Conservation (phyloP, 805 yeast species). For the Wickerhamomyces bovis region DNA sequence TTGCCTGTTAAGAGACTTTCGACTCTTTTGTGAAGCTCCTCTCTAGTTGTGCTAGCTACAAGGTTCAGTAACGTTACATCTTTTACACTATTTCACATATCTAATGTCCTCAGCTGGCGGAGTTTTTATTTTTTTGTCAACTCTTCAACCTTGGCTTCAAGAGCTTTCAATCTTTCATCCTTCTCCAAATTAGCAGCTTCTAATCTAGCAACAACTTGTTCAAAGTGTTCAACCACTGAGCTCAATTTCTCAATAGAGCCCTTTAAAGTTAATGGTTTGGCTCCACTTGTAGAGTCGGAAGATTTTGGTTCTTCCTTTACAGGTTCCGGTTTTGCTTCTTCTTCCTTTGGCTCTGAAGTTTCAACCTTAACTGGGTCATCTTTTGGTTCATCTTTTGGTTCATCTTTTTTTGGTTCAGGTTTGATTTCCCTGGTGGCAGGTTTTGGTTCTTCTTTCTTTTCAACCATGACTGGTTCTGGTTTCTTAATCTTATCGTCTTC, state of each 20-base stretch:
- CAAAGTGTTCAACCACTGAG: constrained; percentile 49
- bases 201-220: constrained; percentile 46
- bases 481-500: constrained; percentile 21
- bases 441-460: constrained; percentile 13
- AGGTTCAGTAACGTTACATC: background rate
- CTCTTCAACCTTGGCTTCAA: constrained; percentile 58
- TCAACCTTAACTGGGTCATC: constrained; percentile 12
- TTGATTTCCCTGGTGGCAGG: constrained; percentile 5
- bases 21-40: no score
- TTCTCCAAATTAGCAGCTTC: constrained; percentile 52
- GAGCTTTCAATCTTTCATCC: constrained; percentile 50
- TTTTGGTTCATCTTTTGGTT: constrained; percentile 13
- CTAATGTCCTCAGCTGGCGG: background rate
- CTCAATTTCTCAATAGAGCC: constrained; percentile 67
- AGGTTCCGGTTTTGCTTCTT: constrained; percentile 9
- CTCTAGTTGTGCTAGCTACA: no score
- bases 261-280: constrained; percentile 48
- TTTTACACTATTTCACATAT: background rate
- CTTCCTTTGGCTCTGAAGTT: constrained; percentile 2
- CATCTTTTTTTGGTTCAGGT: constrained; percentile 2
- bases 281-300: constrained; percentile 11
- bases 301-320: constrained; percentile 10
- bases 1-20: no score
- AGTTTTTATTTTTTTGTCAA: constrained; percentile 33
- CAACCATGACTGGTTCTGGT: constrained; percentile 6